Evolutionary conservation across 257 asterid genomes (phyloP), one percentile per base, ranked within the genome.

Genomic region (Hygrophila difformis): DNA sequence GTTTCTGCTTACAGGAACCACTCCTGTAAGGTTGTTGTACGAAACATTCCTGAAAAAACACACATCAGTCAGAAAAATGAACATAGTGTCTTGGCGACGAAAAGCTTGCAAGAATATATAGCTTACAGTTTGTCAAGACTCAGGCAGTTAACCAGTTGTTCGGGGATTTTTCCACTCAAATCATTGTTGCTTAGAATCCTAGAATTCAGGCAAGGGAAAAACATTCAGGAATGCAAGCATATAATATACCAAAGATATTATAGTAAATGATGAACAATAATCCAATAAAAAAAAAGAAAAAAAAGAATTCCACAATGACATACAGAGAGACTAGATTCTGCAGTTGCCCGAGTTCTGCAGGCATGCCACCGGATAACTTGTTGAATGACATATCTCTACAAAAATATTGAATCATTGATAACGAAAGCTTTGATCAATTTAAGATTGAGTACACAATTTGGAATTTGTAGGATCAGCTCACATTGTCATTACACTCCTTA

Each of bases 311-410:
- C 3, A 24, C 2, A 6, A 34, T 13, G 54, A 66, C 85, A 19
- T 72, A 91, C 99, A 91, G 94, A 38, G 82, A 62, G 42, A 61
- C 89, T 48, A 86, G 73, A 65, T 78, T 83, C 72, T 86, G 96
- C 58, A 91, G 81, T 55, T 78, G 99, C 28, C 99, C 99, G 57
- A 91, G 47, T 61, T 86, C 95, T 51, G 51, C 70, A 2, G 99
- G 99, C 35, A 91, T 69, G 57, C 59, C 28, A 34, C 89, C 88
- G 7, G 77, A 73, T 23, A 91, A 42, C 43, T 56, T 75, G 78
- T 91, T 91, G 75, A 62, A 72, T 8, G 99, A 86, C 67, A 80
- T 60, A 61, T 91, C 99, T 47, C 96, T 91, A 49, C 15, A 55
- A 55, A 49, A 36, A 5, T 17, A 34, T n/a, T 6, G 12, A 26